phyloP scores from a whole-genome alignment of 345 rosid species.

The Zanthoxylum bungeanum region DNA sequence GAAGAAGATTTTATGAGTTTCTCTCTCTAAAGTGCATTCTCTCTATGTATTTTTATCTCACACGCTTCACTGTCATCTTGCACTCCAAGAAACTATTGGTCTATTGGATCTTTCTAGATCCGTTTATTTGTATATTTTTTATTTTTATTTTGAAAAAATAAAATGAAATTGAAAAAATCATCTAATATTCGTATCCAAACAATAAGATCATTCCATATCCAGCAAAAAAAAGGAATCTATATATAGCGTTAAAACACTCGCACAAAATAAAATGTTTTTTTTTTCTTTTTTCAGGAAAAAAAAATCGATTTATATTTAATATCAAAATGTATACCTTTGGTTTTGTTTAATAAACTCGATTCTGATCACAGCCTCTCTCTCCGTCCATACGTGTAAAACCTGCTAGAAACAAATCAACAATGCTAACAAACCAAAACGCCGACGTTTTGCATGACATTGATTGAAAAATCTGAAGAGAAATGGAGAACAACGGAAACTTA shows the following conservation, averaged over 20 bases:
- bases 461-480: background rate
- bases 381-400: background rate
- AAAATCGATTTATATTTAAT: too few relatives aligned
- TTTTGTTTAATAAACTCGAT: background rate
- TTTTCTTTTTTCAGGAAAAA: too few relatives aligned
- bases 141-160: background rate
- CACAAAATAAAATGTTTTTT: too few relatives aligned
- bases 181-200: conserved; percentile 3
- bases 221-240: too few relatives aligned
- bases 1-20: background rate
- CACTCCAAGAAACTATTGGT: conserved; percentile 16
- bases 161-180: background rate
- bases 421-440: background rate
- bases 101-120: conserved; percentile 12
- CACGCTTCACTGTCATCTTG: conserved; percentile 7
- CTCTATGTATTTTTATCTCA: too few relatives aligned
- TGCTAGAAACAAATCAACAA: background rate
- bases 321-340: background rate
- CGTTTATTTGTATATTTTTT: background rate
- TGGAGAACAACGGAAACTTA: background rate
- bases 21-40: too few relatives aligned
- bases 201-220: background rate
- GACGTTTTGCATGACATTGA: background rate
- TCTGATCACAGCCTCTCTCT: conserved; percentile 19
- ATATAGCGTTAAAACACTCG: too few relatives aligned